These are phyloP conservation scores for Triangularia verruculosa DNA, from an alignment of 2,329 filamentous ascomycete species.

Conservation along the genomic window DNA sequence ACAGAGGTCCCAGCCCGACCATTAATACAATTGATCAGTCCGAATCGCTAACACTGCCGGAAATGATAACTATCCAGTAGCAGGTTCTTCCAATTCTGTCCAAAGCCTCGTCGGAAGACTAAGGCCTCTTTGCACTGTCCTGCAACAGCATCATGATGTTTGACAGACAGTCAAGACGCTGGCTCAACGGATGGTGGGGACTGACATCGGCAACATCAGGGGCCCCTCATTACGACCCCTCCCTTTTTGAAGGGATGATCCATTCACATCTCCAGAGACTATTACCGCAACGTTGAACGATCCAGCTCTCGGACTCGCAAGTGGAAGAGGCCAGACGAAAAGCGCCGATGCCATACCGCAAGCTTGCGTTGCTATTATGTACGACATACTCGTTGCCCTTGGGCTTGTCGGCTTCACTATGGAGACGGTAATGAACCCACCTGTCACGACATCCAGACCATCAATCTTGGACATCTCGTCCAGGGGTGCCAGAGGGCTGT, in stretches of 20 bases:
- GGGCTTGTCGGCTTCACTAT: background rate
- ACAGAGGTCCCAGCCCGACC: too few relatives aligned
- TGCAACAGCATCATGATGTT: background rate
- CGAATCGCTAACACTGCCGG: too few relatives aligned
- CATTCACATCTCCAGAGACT: background rate
- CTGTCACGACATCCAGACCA: background rate
- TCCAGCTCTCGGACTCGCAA: background rate
- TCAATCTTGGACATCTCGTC: background rate
- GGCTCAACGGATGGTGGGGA: background rate
- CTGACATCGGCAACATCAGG: background rate
- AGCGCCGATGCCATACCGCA: background rate
- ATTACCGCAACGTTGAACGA: too few relatives aligned
- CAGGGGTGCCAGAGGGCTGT: background rate
- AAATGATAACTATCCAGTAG: too few relatives aligned
- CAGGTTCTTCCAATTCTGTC: too few relatives aligned
- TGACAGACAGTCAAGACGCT: background rate
- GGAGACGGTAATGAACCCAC: background rate
- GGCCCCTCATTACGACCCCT: background rate
- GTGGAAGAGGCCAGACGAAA: background rate
- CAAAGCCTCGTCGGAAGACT: too few relatives aligned
- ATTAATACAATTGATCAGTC: too few relatives aligned
- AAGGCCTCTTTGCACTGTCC: background rate
- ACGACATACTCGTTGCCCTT: background rate
- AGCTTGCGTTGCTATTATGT: background rate
- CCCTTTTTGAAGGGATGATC: background rate